Evolutionary conservation across 176 grass and related monocot species (phyloP).

Genomic region (Dactylis glomerata): DNA sequence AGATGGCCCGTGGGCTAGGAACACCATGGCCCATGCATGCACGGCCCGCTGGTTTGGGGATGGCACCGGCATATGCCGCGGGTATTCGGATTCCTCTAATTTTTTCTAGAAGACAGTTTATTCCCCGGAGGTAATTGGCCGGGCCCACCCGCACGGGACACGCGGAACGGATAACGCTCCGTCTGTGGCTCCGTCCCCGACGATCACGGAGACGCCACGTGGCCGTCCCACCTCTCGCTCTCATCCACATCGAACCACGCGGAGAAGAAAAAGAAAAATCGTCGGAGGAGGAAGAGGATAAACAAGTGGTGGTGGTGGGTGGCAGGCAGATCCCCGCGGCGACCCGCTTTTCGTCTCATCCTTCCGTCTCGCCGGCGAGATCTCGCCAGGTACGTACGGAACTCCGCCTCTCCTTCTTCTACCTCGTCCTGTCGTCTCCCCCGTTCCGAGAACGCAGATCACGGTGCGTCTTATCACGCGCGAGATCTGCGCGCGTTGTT

Average conservation of each 20-base stretch:
- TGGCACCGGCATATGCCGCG: too few species aligned
- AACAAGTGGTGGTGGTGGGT: not conserved
- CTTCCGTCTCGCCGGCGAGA: not conserved
- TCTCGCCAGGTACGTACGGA: not conserved
- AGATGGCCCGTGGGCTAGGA: too few species aligned
- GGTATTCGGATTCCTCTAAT: too few species aligned
- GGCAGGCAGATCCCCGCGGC: not conserved
- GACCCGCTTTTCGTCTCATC: not conserved
- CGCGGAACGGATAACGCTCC: too few species aligned
- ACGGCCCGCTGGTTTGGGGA: too few species aligned
- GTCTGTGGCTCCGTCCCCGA: too few species aligned
- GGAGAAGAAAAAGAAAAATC: not conserved
- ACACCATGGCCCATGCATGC: too few species aligned
- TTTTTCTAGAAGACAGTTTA: too few species aligned
- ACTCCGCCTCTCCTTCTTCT: not conserved
- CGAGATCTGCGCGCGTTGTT: not conserved
- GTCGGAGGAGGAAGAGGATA: not conserved
- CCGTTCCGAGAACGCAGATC: too few species aligned
- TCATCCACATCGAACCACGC: not conserved
- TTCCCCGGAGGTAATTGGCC: too few species aligned
- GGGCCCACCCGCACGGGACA: too few species aligned
- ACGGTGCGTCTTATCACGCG: too few species aligned
- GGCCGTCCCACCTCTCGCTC: not conserved
- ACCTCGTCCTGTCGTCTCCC: not conserved
- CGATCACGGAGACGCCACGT: not conserved